phyloP scores from a whole-genome alignment of 1,284 basidiomycete genomes.

The Tausonia pullulans region DNA sequence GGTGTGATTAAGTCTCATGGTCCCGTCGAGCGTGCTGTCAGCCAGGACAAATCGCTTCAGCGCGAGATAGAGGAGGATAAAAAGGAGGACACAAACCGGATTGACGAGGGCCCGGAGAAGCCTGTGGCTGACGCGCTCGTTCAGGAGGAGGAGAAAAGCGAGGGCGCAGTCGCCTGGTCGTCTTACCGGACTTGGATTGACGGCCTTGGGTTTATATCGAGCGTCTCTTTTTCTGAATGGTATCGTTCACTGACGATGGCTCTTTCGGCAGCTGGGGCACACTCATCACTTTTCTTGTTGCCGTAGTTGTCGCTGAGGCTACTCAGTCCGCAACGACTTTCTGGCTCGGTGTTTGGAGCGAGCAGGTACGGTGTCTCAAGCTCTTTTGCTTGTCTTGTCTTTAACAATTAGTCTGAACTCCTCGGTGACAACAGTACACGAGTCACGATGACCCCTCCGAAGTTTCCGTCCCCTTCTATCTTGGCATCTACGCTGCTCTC shows the following conservation, averaged over 20 bases:
- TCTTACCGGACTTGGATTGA: constrained; percentile 15
- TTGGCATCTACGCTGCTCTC: constrained; percentile 40
- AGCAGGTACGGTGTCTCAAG: too few species aligned
- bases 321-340: constrained; percentile 40
- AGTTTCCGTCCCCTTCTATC: constrained; percentile 36
- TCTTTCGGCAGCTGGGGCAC: constrained; percentile 32
- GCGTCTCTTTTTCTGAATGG: not conserved
- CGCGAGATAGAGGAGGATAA: constrained; percentile 28
- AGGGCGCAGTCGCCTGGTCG: constrained; percentile 40
- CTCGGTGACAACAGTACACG: constrained; percentile 45
- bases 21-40: constrained; percentile 24
- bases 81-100: not conserved
- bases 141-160: constrained; percentile 47
- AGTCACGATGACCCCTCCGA: constrained; percentile 22
- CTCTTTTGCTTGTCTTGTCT: too few species aligned
- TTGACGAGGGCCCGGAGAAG: not conserved
- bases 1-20: constrained; percentile 33
- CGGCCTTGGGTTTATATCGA: not conserved
- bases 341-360: constrained; percentile 39
- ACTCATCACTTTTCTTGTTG: constrained; percentile 25
- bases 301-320: constrained; percentile 25
- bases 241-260: not conserved
- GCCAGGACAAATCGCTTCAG: constrained; percentile 19
- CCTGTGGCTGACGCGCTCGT: constrained; percentile 33
- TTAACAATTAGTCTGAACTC: constrained; percentile 27